A percentile compares a stretch with the other conserved stretches of the same genome.
Conservation (phyloP, 202 grass and related monocot species). For the Schoenoplectus tabernaemontani region DNA sequence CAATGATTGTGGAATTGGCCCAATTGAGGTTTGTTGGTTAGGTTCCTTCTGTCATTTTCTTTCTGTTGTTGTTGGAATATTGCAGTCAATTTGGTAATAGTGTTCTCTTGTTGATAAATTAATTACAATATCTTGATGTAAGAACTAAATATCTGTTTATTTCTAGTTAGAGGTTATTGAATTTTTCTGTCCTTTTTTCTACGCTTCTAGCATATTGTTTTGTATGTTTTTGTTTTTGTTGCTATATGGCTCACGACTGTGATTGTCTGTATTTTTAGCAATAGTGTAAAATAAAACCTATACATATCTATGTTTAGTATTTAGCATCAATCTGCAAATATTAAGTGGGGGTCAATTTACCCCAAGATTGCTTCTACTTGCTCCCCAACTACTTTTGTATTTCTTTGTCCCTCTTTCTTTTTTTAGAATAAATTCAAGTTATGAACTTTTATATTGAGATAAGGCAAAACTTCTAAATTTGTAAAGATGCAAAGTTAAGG, state of each 20-base stretch:
- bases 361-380: background rate
- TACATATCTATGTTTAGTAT: background rate
- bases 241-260: background rate
- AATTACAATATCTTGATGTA: background rate
- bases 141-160: background rate
- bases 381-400: background rate
- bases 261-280: background rate
- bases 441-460: background rate
- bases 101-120: background rate
- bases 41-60: constrained; percentile 14
- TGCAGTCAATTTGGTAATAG: constrained; percentile 1
- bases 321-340: background rate
- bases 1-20: constrained; percentile 3
- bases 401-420: background rate
- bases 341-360: background rate
- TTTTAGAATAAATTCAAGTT: background rate
- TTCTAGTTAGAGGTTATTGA: background rate
- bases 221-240: background rate
- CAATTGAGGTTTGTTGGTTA: constrained; percentile 8
- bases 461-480: background rate
- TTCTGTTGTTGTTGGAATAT: background rate
- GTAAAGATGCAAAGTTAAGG: background rate
- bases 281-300: background rate
- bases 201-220: background rate
- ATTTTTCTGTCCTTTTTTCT: background rate